These are phyloP conservation scores for Colletotrichum caudatum DNA, from an alignment of 2,329 filamentous ascomycete genomes.

Conservation along the genomic window DNA sequence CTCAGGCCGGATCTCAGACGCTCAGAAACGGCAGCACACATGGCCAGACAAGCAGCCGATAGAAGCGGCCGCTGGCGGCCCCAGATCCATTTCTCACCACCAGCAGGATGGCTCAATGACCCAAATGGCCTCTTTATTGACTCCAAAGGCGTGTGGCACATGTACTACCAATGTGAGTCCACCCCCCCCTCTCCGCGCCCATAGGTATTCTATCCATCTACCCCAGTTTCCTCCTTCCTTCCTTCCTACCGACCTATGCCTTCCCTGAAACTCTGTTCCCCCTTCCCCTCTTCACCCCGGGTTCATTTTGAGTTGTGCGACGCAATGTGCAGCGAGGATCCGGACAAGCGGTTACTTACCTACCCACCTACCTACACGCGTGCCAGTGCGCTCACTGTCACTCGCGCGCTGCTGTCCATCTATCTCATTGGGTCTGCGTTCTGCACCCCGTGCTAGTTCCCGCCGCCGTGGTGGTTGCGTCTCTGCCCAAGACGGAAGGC, in stretches of 20 bases:
- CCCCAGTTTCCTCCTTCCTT: background rate
- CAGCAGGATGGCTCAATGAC: slow-evolving; percentile 68
- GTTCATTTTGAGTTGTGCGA: slow-evolving; percentile 29
- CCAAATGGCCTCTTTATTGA: slow-evolving; percentile 74
- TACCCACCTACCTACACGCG: background rate
- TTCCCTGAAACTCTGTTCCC: background rate
- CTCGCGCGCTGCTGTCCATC: slow-evolving; percentile 42
- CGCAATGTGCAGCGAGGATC: slow-evolving; percentile 16
- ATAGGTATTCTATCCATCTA: no score
- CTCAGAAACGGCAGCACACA: slow-evolving; percentile 21
- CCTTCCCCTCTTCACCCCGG: background rate
- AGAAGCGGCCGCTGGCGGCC: slow-evolving; percentile 54
- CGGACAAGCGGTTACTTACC: background rate
- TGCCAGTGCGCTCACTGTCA: slow-evolving; percentile 48
- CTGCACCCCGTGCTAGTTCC: slow-evolving; percentile 42
- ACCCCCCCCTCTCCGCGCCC: background rate
- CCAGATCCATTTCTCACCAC: slow-evolving; percentile 68
- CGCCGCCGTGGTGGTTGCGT: slow-evolving; percentile 30
- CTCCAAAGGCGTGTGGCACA: slow-evolving; percentile 67
- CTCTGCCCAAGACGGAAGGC: slow-evolving; percentile 31
- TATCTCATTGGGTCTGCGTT: slow-evolving; percentile 34
- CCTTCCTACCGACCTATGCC: background rate
- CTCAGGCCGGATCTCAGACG: slow-evolving; percentile 29
- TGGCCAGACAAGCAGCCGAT: slow-evolving; percentile 30
- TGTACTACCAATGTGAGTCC: slow-evolving; percentile 72